Evolutionary conservation across 208 protist species (phyloP).

Genomic region (Balamuthia mandrillaris): DNA sequence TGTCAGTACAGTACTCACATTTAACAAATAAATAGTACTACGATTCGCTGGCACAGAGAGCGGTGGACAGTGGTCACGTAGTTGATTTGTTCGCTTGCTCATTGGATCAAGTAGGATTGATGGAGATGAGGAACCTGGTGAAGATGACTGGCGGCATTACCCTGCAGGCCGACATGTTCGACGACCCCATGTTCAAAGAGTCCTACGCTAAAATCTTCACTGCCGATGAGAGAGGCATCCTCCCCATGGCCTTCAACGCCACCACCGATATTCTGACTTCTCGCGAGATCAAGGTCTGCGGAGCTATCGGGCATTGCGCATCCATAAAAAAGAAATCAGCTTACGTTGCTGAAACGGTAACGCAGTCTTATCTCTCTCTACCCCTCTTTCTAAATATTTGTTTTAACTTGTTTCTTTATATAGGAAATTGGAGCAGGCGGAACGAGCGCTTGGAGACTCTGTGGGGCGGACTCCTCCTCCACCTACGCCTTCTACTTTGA

Average conservation of each 20-base stretch:
- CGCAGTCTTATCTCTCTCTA: too few species aligned
- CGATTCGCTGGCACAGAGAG: conserved; percentile 86
- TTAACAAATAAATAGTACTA: conserved; percentile 70
- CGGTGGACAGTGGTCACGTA: conserved; percentile 87
- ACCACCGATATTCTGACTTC: conserved; percentile 92
- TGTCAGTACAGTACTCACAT: background rate
- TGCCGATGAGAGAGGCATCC: conserved; percentile 70
- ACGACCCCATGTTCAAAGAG: conserved; percentile 88
- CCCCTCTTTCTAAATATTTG: too few species aligned
- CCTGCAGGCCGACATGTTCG: conserved; percentile 94
- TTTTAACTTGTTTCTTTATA: conserved; percentile 70
- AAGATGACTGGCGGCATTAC: conserved; percentile 73
- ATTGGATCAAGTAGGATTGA: conserved; percentile 93
- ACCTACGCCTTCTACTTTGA: conserved; percentile 97
- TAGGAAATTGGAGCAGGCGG: conserved; percentile 91
- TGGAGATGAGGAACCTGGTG: conserved; percentile 87
- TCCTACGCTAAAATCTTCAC: conserved; percentile 80
- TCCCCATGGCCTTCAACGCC: conserved; percentile 91
- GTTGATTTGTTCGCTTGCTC: conserved; percentile 94
- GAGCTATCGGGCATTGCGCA: conserved; percentile 86
- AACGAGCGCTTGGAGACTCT: conserved; percentile 95
- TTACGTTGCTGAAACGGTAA: conserved; percentile 65
- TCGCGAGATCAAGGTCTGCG: conserved; percentile 84
- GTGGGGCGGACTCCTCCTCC: conserved; percentile 84
- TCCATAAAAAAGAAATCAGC: conserved; percentile 87